Evolutionary conservation across 192 early-diverging fungal species (phyloP).

Genomic region (Chytriomyces confervae): DNA sequence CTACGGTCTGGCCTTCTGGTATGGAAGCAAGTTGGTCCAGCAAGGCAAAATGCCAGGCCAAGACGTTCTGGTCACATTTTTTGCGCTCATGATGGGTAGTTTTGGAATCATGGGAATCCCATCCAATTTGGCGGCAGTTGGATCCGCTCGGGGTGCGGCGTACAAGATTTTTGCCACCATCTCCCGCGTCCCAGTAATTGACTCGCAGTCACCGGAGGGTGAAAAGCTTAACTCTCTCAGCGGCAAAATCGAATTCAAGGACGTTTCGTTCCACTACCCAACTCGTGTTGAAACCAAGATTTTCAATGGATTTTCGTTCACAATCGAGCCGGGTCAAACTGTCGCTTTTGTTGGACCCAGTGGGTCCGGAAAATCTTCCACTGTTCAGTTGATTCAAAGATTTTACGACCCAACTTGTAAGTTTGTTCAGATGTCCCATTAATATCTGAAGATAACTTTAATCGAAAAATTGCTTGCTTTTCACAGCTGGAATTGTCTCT

Average conservation of each 20-base stretch:
- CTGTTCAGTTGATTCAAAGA: constrained; percentile 63
- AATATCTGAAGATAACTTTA: neutral
- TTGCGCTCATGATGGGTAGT: constrained; percentile 52
- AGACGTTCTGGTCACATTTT: constrained; percentile 56
- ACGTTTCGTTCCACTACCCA: constrained; percentile 64
- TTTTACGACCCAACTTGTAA: constrained; percentile 52
- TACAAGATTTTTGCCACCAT: constrained; percentile 58
- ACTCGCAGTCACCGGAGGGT: constrained; percentile 41
- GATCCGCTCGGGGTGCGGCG: constrained; percentile 53
- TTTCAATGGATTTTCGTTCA: constrained; percentile 59
- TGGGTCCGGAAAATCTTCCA: constrained; percentile 77
- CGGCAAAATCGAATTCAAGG: constrained; percentile 58
- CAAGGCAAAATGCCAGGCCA: constrained; percentile 52
- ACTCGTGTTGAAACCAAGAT: constrained; percentile 64
- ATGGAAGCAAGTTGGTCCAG: constrained; percentile 67
- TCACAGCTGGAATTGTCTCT: constrained; percentile 58
- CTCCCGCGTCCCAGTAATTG: constrained; percentile 53
- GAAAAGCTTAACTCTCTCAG: constrained; percentile 39
- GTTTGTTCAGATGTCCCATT: neutral
- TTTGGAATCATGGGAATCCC: constrained; percentile 50
- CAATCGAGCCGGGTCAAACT: constrained; percentile 70
- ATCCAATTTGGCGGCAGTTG: constrained; percentile 48
- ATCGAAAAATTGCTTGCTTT: neutral
- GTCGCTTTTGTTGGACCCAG: constrained; percentile 87
- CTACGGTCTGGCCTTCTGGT: constrained; percentile 87